Evolutionary conservation across 495 filamentous ascomycete species (phyloP), one percentile per base, ranked within the genome.

Genomic region (Xylaria longipes): DNA sequence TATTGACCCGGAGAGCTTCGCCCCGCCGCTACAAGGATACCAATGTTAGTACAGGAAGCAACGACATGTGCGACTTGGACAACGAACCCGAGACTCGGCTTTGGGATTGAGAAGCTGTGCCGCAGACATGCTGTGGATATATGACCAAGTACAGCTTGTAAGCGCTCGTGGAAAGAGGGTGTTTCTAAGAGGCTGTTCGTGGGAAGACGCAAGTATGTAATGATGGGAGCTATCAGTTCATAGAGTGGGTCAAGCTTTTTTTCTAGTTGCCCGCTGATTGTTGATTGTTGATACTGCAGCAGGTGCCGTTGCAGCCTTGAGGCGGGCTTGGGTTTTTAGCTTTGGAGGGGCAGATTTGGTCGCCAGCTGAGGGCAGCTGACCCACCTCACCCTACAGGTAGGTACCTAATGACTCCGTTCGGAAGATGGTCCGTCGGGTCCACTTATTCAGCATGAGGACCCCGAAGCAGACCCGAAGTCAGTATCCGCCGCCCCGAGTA

Each of bases 81-180:
- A 70, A 77, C 91, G 76, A 85, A 97, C 95, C 82, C 97, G 89
- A 57, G 94, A 97, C 85, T 99, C 96, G 76, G 96, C 96, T 84
- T 98, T 98, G 43, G 95, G 95, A 81, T 99, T 99, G 31, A 99
- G 91, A 77, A 99, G 89, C 87, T 98, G 95, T 66, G 96, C 94
- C 71, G 96, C 96, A 78, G 93, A 94, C 90, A 94, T 95, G 77
- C 33, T 50, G 41, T n/a, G 43, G 2, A 37, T 6, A 5, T 41
- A 43, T 8, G 20, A 27, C 25, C 14, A 69, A 45, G 29, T 22
- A n/a, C 56, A 48, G 66, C 66, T 61, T 50, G 15, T 45, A 39
- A 37, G 56, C 2, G 29, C 66, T 61, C 41, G 22, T 46, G n/a
- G 3, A 35, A 22, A 37, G 7, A 17, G 27, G 15, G 37, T 15